These are phyloP conservation scores for Eimeria brunetti DNA, from an alignment of 169 alveolate species.

Conservation along the genomic window DNA sequence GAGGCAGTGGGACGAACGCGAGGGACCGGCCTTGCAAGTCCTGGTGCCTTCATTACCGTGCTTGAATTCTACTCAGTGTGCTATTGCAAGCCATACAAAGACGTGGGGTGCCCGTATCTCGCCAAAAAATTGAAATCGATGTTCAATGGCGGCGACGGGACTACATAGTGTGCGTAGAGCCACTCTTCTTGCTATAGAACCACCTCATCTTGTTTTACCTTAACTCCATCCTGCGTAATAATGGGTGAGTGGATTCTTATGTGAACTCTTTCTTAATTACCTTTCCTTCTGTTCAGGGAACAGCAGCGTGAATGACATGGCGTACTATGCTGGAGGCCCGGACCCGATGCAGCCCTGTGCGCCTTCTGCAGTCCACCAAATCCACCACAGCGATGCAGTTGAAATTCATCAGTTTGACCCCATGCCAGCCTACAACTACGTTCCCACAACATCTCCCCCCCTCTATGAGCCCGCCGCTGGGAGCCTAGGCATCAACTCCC, in stretches of 20 bases:
- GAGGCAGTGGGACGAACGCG: not conserved
- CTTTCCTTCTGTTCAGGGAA: not conserved
- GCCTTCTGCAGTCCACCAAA: not conserved
- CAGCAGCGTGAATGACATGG: conserved; percentile 56
- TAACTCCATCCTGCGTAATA: not conserved
- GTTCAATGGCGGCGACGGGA: not conserved
- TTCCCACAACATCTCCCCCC: conserved; percentile 52
- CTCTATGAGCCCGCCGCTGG: conserved; percentile 60
- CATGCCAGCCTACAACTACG: conserved; percentile 43
- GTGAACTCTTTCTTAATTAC: not conserved
- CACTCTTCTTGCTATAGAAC: not conserved
- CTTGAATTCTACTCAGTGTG: not conserved
- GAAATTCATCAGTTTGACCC: conserved; percentile 51
- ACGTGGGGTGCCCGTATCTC: not conserved
- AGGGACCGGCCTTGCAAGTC: not conserved
- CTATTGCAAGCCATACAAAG: not conserved
- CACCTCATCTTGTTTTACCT: not conserved
- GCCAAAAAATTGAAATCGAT: not conserved
- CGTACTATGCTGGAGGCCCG: conserved; percentile 68
- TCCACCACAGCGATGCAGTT: conserved; percentile 15
- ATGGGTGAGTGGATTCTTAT: not conserved
- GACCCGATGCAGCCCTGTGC: conserved; percentile 61
- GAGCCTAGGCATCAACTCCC: conserved; percentile 28
- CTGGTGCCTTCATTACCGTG: not conserved
- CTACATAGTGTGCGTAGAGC: not conserved